Conservation (phyloP, 129 eudicot genomes). For the Chrysanthemum seticuspe region DNA sequence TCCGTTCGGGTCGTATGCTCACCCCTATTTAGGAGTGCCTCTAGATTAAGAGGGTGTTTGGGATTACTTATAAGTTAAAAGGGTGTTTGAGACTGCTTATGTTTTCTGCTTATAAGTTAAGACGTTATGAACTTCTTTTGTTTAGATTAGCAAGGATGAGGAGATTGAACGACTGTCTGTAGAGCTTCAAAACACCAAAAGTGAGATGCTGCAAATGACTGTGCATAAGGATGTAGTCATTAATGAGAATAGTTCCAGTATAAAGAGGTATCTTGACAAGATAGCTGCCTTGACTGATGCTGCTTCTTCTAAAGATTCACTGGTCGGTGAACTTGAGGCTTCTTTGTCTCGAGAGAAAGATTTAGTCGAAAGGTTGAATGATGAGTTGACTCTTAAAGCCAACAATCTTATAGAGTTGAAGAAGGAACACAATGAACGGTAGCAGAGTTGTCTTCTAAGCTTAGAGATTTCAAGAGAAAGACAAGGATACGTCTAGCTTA, state of each 20-base stretch:
- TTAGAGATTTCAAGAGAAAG: constrained; percentile 61
- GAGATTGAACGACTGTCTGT: constrained; percentile 67
- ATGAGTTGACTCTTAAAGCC: constrained; percentile 69
- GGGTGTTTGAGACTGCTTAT: too few relatives aligned
- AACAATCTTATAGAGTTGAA: constrained; percentile 62
- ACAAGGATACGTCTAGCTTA: constrained; percentile 46
- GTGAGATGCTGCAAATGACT: constrained; percentile 78
- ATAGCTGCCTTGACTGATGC: constrained; percentile 65
- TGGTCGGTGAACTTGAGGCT: constrained; percentile 62
- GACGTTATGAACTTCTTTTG: neutral
- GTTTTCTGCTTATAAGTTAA: too few relatives aligned
- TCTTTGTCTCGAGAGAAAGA: constrained; percentile 75
- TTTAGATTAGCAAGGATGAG: constrained; percentile 81
- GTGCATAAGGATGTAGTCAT: constrained; percentile 76
- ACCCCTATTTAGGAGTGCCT: too few relatives aligned
- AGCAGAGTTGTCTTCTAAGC: constrained; percentile 78
- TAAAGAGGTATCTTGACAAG: constrained; percentile 80
- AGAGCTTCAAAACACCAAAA: constrained; percentile 75
- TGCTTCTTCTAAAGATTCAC: constrained; percentile 69
- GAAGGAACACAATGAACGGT: constrained; percentile 54
- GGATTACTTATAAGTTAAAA: too few relatives aligned
- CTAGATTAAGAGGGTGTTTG: too few relatives aligned
- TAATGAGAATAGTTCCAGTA: constrained; percentile 64
- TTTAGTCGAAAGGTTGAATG: constrained; percentile 82
- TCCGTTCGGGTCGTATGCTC: too few relatives aligned